Percentiles rank a stretch among this genome's conserved stretches.
Conservation (phyloP, 306 rosid genomes). For the Acacia confusa region DNA sequence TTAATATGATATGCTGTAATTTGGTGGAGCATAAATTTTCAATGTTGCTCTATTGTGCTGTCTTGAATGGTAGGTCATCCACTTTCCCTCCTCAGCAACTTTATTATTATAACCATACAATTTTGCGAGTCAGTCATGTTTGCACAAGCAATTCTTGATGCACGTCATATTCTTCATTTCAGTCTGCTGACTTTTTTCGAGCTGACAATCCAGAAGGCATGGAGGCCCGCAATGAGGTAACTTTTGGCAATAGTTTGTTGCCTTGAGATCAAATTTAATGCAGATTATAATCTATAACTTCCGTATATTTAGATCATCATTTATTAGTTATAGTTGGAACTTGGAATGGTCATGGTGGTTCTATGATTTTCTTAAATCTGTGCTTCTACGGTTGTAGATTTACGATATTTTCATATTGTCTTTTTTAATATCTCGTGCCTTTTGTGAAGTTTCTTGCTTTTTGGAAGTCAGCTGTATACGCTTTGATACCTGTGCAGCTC, state of each 20-base stretch:
- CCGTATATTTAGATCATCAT: not conserved
- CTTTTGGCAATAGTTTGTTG: slow-evolving; percentile 29
- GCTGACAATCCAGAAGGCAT: slow-evolving; percentile 97
- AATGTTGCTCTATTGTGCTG: slow-evolving; percentile 9
- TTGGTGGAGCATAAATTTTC: not conserved
- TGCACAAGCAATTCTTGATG: slow-evolving; percentile 24
- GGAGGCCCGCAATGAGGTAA: slow-evolving; percentile 98
- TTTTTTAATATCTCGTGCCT: not conserved
- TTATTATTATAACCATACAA: slow-evolving; percentile 22
- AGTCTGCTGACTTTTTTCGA: slow-evolving; percentile 94
- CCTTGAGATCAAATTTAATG: slow-evolving; percentile 25
- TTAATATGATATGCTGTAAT: slow-evolving; percentile 11
- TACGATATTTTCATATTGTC: not conserved
- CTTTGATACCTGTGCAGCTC: not conserved
- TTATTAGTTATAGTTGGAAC: not conserved
- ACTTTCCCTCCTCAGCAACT: not conserved
- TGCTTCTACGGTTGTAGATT: slow-evolving; percentile 18
- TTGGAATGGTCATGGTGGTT: not conserved
- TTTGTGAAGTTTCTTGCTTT: slow-evolving; percentile 9
- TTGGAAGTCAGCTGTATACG: not conserved
- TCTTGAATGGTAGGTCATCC: slow-evolving; percentile 6
- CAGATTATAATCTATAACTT: not conserved
- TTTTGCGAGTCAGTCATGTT: slow-evolving; percentile 17
- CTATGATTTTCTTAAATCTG: not conserved
- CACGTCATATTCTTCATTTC: slow-evolving; percentile 39